phyloP scores from a whole-genome alignment of 768 basidiomycete genomes.

The Serendipita sp. region DNA sequence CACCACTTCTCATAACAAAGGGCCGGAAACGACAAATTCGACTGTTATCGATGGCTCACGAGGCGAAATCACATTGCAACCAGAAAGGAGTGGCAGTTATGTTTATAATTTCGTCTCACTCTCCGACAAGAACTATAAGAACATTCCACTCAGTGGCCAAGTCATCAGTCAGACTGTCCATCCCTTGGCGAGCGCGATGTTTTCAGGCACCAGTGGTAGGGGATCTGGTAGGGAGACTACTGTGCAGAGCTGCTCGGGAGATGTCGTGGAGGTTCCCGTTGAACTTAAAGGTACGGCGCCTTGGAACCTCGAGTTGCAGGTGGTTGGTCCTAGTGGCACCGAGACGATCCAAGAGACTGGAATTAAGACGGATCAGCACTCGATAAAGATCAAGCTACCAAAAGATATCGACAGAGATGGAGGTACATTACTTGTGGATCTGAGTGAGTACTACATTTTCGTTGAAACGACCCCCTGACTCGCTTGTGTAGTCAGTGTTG shows the following conservation, averaged over 20 bases:
- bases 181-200: conserved; percentile 67
- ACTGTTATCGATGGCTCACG: conserved; percentile 45
- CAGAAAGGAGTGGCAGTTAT: conserved; percentile 80
- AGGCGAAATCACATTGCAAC: conserved; percentile 69
- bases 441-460: conserved; percentile 30
- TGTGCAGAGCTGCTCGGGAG: conserved; percentile 54
- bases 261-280: conserved; percentile 56
- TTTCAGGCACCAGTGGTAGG: conserved; percentile 27
- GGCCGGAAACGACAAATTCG: conserved; percentile 29
- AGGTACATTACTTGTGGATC: conserved; percentile 62
- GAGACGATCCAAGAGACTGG: conserved; percentile 39
- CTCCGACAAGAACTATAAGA: conserved; percentile 72
- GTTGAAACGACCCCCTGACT: no score
- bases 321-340: conserved; percentile 55
- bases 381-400: conserved; percentile 51
- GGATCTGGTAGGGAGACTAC: conserved; percentile 23
- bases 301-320: conserved; percentile 71
- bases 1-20: conserved; percentile 51
- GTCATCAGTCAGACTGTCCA: conserved; percentile 80
- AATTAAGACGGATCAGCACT: conserved; percentile 38
- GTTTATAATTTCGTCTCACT: conserved; percentile 63
- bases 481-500: conserved; percentile 46
- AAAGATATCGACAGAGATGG: conserved; percentile 45
- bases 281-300: conserved; percentile 78
- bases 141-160: conserved; percentile 53